These are phyloP conservation scores for Gardenia jasminoides DNA, from an alignment of 257 asterid genomes.

Conservation along the genomic window DNA sequence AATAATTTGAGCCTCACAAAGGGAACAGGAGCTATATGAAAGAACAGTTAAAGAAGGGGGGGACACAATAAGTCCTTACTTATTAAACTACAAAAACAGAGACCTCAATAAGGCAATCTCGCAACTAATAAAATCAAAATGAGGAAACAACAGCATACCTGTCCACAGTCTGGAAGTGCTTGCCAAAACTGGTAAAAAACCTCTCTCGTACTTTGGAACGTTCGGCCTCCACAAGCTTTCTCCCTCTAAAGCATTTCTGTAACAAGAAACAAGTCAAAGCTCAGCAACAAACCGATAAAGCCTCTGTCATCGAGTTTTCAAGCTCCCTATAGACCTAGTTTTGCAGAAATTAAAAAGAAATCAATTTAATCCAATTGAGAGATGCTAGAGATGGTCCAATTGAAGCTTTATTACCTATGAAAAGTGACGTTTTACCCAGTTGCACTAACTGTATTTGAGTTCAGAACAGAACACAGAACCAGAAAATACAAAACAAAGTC, in stretches of 20 bases:
- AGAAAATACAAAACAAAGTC: constrained; percentile 4
- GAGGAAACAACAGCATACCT: constrained; percentile 47
- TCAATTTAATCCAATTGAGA: neutral
- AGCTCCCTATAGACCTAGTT: neutral
- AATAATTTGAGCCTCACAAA: neutral
- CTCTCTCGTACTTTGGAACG: constrained; percentile 70
- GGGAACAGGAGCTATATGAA: neutral
- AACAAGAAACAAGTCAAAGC: constrained; percentile 37
- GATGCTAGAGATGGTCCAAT: neutral
- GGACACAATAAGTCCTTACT: neutral
- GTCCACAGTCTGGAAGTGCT: constrained; percentile 58
- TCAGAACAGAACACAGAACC: neutral
- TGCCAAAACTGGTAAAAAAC: constrained; percentile 68
- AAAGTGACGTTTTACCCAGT: neutral
- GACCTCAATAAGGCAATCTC: neutral
- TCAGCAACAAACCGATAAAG: constrained; percentile 5
- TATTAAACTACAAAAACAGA: neutral
- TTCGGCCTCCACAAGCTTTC: constrained; percentile 71
- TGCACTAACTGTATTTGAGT: neutral
- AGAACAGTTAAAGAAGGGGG: neutral
- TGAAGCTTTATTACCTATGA: neutral
- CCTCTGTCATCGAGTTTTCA: neutral
- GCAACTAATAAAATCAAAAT: constrained; percentile 14
- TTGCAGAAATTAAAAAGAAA: too few species aligned
- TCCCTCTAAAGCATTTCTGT: constrained; percentile 97